These are phyloP conservation scores for Solanum virginianum DNA, from an alignment of 257 asterid species.

Conservation along the genomic window DNA sequence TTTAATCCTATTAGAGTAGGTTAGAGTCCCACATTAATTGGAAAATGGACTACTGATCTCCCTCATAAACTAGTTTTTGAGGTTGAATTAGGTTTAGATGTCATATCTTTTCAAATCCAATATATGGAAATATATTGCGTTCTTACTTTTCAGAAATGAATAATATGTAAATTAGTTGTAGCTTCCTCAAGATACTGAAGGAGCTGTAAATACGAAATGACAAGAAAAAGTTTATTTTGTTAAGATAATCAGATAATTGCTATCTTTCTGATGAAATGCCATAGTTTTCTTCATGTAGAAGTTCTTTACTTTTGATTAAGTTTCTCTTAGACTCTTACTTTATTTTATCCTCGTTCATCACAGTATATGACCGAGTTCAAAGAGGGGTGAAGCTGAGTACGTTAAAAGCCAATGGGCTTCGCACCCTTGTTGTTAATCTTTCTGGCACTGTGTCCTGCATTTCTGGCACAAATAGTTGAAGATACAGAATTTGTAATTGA, in stretches of 20 bases:
- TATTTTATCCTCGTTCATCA: neutral
- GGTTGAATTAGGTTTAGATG: neutral
- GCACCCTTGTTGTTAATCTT: slow-evolving; percentile 17
- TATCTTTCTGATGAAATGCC: neutral
- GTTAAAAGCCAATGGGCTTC: slow-evolving; percentile 31
- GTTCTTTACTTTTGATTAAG: neutral
- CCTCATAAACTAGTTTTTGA: neutral
- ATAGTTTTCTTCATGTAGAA: neutral
- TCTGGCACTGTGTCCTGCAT: slow-evolving; percentile 36
- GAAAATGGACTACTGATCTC: neutral
- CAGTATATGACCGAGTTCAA: slow-evolving; percentile 7
- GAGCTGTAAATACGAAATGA: neutral
- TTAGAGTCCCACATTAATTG: neutral
- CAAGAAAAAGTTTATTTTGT: neutral
- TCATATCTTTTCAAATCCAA: neutral
- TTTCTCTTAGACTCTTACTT: neutral
- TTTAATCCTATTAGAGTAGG: neutral
- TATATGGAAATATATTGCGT: neutral
- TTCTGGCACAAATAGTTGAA: slow-evolving; percentile 37
- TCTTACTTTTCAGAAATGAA: neutral
- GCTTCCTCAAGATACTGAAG: neutral
- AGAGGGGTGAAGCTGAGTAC: slow-evolving; percentile 13
- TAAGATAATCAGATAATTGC: neutral
- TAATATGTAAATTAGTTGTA: neutral
- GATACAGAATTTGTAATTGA: slow-evolving; percentile 37